phyloP scores from a whole-genome alignment of 2,329 filamentous ascomycete genomes.

The Fusarium multiceps region DNA sequence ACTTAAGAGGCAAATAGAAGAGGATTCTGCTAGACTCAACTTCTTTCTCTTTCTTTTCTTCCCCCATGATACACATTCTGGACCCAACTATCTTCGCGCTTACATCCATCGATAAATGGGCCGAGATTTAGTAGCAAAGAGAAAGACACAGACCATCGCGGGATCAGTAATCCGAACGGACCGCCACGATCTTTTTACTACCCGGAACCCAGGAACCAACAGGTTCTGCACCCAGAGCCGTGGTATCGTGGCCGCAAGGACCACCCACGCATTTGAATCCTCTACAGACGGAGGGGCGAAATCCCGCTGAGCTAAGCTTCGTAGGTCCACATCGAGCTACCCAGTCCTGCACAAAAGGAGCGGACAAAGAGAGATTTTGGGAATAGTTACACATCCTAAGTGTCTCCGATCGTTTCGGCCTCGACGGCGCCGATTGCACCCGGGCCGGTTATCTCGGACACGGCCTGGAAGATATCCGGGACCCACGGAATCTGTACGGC shows the following conservation, averaged over 20 bases:
- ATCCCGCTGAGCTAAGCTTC: slow-evolving; percentile 9
- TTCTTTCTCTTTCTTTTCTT: neutral
- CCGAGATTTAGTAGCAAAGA: slow-evolving; percentile 27
- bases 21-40: neutral
- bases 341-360: neutral
- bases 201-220: slow-evolving; percentile 10
- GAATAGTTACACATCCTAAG: slow-evolving; percentile 8
- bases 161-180: slow-evolving; percentile 7
- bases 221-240: slow-evolving; percentile 23
- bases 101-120: slow-evolving; percentile 11
- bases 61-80: too few species aligned
- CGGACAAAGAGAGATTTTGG: slow-evolving; percentile 1
- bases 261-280: slow-evolving; percentile 18
- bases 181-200: slow-evolving; percentile 1
- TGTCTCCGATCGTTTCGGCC: neutral
- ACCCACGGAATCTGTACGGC: slow-evolving; percentile 20
- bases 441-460: slow-evolving; percentile 7
- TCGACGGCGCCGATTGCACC: slow-evolving; percentile 17
- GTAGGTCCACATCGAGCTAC: slow-evolving; percentile 9
- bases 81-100: neutral
- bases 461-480: slow-evolving; percentile 10
- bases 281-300: slow-evolving; percentile 13
- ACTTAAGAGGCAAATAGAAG: neutral
- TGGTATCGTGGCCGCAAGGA: slow-evolving; percentile 19
- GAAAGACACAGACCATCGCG: slow-evolving; percentile 16